Evolutionary conservation across 345 rosid species (phyloP), one percentile per base, ranked within the genome.

Genomic region (Turritis glabra): DNA sequence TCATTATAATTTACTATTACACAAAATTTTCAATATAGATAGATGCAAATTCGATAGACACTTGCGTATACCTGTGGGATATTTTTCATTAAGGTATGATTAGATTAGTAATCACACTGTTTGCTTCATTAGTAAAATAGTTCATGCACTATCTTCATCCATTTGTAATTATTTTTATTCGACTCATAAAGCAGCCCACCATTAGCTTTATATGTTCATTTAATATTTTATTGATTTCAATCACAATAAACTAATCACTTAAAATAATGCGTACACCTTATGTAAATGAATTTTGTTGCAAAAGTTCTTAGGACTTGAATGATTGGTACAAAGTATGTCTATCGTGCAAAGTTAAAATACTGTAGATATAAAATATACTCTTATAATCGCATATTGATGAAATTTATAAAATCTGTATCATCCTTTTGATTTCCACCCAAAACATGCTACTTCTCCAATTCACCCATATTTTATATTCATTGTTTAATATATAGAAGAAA

Each of bases 131-230:
- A 18, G 30, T 35, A 33, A 60, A 58, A 32, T 30, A 67, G 44
- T 50, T n/a, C 29, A 30, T 18, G 68, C 72, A 74, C 79, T 59
- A 50, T 51, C 23, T 69, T 59, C 55, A 48, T 7, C 35, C 63
- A 66, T 57, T 47, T 33, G 51, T 50, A 50, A 58, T 75, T 67
- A n/a, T 27, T 57, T 27, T 56, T 43, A 75, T 33, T 21, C 15
- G 19, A 47, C 3, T 75, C 43, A 15, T 18, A 74, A 70, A 70
- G 73, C 67, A 58, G 43, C 61, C 58, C 67, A 38, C 67, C 67
- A 38, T 37, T 35, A 14, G 8, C 54, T 72, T 22, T 64, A 25
- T 22, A 53, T 41, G 27, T 22, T 12, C 37, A 21, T 41, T 43
- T 17, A 21, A 25, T 11, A 15, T 25, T 8, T 64, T 64, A 50